phyloP scores from a whole-genome alignment of 2,329 filamentous ascomycete species.

The Arthrobotrys musiformis region DNA sequence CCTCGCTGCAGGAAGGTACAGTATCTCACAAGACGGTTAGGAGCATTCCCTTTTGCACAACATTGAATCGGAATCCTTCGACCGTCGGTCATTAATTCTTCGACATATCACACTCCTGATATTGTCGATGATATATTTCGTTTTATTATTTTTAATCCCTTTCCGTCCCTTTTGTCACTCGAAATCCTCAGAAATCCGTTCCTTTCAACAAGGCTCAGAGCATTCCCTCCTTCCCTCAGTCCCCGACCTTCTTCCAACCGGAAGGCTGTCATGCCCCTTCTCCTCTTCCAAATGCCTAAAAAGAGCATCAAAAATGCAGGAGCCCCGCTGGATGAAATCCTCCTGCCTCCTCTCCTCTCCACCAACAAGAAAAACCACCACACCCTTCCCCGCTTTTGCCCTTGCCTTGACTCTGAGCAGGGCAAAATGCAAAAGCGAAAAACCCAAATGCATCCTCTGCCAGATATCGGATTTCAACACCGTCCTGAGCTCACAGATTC shows the following conservation, averaged over 20 bases:
- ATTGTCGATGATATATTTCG: constrained; percentile 7
- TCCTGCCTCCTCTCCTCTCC: neutral
- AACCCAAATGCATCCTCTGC: constrained; percentile 35
- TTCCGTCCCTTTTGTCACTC: constrained; percentile 7
- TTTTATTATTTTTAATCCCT: constrained; percentile 6
- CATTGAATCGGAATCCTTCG: constrained; percentile 37
- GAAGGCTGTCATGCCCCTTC: constrained; percentile 31
- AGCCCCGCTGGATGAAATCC: constrained; percentile 41
- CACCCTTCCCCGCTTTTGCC: constrained; percentile 36
- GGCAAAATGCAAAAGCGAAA: constrained; percentile 29
- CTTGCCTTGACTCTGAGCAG: constrained; percentile 22
- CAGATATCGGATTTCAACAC: constrained; percentile 46
- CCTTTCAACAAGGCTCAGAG: constrained; percentile 30
- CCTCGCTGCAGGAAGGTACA: constrained; percentile 24
- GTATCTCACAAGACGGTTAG: constrained; percentile 44
- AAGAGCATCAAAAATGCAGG: constrained; percentile 51
- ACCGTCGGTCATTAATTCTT: constrained; percentile 30
- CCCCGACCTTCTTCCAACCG: constrained; percentile 36
- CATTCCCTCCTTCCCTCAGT: constrained; percentile 19
- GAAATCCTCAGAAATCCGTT: neutral
- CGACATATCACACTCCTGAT: constrained; percentile 8
- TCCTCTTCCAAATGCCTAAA: constrained; percentile 51
- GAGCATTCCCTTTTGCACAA: constrained; percentile 52
- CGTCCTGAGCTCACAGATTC: constrained; percentile 45
- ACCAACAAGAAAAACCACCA: constrained; percentile 1